Evolutionary conservation across 192 early-diverging fungal genomes (phyloP).

Genomic region (Linnemannia zychae): DNA sequence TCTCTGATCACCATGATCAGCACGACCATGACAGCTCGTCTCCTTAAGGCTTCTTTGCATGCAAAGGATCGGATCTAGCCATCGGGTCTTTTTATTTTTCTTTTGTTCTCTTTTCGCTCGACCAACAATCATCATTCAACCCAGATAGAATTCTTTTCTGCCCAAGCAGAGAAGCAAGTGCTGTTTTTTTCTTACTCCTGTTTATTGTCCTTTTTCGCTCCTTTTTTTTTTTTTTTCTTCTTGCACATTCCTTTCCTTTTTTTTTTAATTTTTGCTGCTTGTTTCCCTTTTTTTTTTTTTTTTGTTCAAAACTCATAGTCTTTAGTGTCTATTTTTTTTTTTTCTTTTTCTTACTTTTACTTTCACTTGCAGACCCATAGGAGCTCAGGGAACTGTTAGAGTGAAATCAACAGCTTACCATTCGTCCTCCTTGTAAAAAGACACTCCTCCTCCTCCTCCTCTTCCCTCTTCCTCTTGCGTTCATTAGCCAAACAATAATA

Average conservation of each 20-base stretch:
- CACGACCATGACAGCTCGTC: constrained; percentile 50
- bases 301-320: constrained; percentile 6
- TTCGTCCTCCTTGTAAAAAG: constrained; percentile 2
- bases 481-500: constrained; percentile 8
- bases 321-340: constrained; percentile 5
- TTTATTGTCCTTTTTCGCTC: constrained; percentile 5
- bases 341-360: neutral
- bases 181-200: neutral
- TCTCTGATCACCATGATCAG: constrained; percentile 53
- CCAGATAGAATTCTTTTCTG: constrained; percentile 8
- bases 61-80: too few species aligned
- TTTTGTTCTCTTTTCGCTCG: neutral
- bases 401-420: neutral
- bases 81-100: neutral
- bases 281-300: constrained; percentile 16
- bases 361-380: constrained; percentile 4
- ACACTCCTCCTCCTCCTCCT: neutral
- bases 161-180: neutral
- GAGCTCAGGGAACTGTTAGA: neutral
- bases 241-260: constrained; percentile 14
- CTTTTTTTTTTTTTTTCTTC: constrained; percentile 9
- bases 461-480: neutral
- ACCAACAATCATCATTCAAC: neutral
- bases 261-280: constrained; percentile 9
- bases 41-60: constrained; percentile 19